A percentile compares a stretch with the other conserved stretches of the same genome.
phyloP scores from a whole-genome alignment of 768 basidiomycete genomes.

The Tephrocybe sp. region DNA sequence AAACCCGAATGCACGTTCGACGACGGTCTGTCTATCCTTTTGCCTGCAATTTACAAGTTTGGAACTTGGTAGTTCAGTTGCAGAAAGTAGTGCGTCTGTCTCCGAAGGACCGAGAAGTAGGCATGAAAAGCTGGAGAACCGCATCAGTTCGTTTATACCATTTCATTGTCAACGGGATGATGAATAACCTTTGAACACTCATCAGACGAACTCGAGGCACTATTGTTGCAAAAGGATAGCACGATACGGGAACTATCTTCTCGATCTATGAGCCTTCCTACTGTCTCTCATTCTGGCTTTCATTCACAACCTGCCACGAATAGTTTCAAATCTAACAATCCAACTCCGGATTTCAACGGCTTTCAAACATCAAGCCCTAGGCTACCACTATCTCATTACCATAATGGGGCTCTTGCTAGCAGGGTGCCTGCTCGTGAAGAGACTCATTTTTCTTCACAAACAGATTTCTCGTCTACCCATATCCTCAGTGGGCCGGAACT shows the following conservation, averaged over 20 bases:
- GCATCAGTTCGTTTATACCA: constrained; percentile 53
- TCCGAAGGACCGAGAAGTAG: constrained; percentile 57
- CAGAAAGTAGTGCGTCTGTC: constrained; percentile 31
- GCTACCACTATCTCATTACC: constrained; percentile 11
- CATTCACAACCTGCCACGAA: background rate
- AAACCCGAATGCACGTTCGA: constrained; percentile 77
- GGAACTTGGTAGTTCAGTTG: constrained; percentile 29
- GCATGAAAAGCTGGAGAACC: constrained; percentile 63
- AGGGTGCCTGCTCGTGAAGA: constrained; percentile 16
- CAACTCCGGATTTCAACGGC: constrained; percentile 8
- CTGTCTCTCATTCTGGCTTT: constrained; percentile 2
- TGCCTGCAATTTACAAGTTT: background rate
- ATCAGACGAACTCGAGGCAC: constrained; percentile 65
- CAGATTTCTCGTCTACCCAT: constrained; percentile 15
- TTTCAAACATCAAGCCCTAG: constrained; percentile 8
- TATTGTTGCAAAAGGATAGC: constrained; percentile 60
- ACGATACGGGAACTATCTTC: constrained; percentile 15
- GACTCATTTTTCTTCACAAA: constrained; percentile 26
- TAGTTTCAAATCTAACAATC: constrained; percentile 1
- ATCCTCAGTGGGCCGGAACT: constrained; percentile 15
- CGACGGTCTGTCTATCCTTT: constrained; percentile 46
- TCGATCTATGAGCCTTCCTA: constrained; percentile 5
- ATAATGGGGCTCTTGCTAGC: constrained; percentile 7
- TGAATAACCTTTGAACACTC: constrained; percentile 2
- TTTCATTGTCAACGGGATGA: background rate